Base-by-base conservation (phyloP, 2,329 filamentous ascomycete species). In the Diplodia sapinea region DNA sequence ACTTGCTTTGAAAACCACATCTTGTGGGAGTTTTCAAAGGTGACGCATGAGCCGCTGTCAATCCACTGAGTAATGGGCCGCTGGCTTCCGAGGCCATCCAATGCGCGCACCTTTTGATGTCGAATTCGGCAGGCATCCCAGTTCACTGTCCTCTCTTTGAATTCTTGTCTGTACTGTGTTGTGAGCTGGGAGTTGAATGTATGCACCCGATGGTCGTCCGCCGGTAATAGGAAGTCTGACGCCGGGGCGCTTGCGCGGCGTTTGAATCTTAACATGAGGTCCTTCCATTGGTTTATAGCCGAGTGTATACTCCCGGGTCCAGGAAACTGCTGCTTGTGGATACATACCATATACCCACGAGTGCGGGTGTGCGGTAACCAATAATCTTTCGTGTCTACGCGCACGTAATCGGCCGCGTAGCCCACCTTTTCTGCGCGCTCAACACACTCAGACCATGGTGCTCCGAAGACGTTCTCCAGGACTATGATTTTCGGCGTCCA, bases 311-410 rank as follows among this genome's bases (percentile, higher is more conserved):
- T 50, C 7, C 70, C 70, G 6, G 73, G 72, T 7, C 70, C 70
- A 5, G 73, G 72, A 26, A 69, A 73, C 1, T 70, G 63, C 0
- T 66, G 29, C n/a, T 68, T 71, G 15, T 83, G 75, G 23, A 83
- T 75, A n/a, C 80, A 82, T 1, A 82, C 74, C 79, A 83, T 81
- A 65, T 83, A 84, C 31, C 81, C 81, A 11, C 82, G 73, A 13
- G 76, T 47, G 63, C 74, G 40, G 0, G 89, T 92, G 65, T 94
- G 91, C 0, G 92, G 92, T 0, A 94, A 78, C 68, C 92, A 91
- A 71, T 85, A 93, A 3, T 90, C 78, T 73, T 93, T 93, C 0
- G 88, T 90, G 72, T 94, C 90, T 0, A 91, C 78, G 4, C 78
- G 79, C 0, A 82, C 70, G 57, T 81, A 82, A 0, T 74, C 73